Evolutionary conservation across 1,284 basidiomycete genomes (phyloP).

Genomic region (Leccinum fallax): DNA sequence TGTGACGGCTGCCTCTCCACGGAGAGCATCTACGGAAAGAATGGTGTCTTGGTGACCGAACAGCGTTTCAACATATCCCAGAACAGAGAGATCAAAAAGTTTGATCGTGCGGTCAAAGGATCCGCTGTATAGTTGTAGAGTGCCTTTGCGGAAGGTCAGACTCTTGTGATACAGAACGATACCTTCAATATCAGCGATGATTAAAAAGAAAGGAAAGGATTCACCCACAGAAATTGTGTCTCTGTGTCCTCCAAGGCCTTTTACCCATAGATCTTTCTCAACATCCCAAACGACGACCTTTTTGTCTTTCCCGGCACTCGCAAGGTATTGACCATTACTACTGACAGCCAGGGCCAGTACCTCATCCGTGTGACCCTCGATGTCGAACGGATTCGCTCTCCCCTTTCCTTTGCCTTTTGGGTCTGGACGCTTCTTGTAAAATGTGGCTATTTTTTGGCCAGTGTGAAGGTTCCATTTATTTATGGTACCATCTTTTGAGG

Average conservation of each 20-base stretch:
- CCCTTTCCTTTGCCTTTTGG: conserved; percentile 47
- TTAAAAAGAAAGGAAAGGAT: not conserved
- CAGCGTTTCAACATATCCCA: conserved; percentile 95
- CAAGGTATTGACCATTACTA: conserved; percentile 83
- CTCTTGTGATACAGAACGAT: conserved; percentile 43
- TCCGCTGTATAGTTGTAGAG: conserved; percentile 83
- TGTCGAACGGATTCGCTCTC: conserved; percentile 42
- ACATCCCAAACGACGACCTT: conserved; percentile 85
- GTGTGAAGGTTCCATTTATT: conserved; percentile 76
- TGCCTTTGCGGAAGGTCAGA: conserved; percentile 82
- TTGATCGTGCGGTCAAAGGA: conserved; percentile 94
- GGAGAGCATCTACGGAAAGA: conserved; percentile 76
- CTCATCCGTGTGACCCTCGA: conserved; percentile 85
- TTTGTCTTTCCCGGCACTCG: conserved; percentile 85
- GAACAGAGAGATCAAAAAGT: conserved; percentile 66
- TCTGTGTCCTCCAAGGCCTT: conserved; percentile 82
- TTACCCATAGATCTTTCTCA: conserved; percentile 71
- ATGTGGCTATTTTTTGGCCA: conserved; percentile 58
- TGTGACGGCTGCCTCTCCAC: conserved; percentile 84
- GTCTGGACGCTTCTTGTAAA: conserved; percentile 58
- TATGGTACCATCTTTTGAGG: conserved; percentile 86
- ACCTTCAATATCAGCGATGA: conserved; percentile 2
- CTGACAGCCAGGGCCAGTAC: conserved; percentile 84
- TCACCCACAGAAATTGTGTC: conserved; percentile 80
- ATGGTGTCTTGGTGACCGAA: conserved; percentile 97